phyloP scores from a whole-genome alignment of 2,329 filamentous ascomycete genomes.

The Bipolaris victoriae region DNA sequence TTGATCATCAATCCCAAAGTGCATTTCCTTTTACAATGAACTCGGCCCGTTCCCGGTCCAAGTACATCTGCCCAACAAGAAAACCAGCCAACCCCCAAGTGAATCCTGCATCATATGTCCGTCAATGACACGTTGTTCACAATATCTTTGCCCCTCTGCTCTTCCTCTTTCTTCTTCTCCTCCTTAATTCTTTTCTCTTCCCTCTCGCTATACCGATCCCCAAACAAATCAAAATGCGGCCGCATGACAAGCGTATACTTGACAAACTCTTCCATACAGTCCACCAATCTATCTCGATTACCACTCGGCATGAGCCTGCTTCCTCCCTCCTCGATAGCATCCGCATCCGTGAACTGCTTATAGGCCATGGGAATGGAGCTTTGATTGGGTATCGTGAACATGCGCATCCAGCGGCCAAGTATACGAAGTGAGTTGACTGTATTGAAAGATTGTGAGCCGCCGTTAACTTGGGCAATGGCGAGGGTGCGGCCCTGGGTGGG shows the following conservation, averaged over 20 bases:
- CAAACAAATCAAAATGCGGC: slow-evolving; percentile 65
- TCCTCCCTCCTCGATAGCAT: slow-evolving; percentile 53
- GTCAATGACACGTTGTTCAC: not conserved
- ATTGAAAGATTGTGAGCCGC: slow-evolving; percentile 71
- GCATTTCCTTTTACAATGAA: too few species aligned
- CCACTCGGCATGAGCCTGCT: slow-evolving; percentile 60
- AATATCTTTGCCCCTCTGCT: not conserved
- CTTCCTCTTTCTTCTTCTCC: slow-evolving; percentile 12
- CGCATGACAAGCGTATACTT: slow-evolving; percentile 72
- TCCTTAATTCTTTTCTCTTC: slow-evolving; percentile 48
- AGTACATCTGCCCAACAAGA: not conserved
- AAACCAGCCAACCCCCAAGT: too few species aligned
- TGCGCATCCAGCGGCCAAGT: slow-evolving; percentile 72
- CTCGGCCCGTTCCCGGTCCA: too few species aligned
- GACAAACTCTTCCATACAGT: slow-evolving; percentile 74
- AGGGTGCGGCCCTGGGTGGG: slow-evolving; percentile 71
- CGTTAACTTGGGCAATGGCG: slow-evolving; percentile 66
- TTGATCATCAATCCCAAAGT: too few species aligned
- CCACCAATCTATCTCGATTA: slow-evolving; percentile 66
- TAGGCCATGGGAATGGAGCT: slow-evolving; percentile 68
- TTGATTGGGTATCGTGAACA: slow-evolving; percentile 72
- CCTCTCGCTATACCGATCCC: slow-evolving; percentile 68
- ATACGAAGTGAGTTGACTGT: slow-evolving; percentile 69
- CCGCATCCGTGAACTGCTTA: slow-evolving; percentile 62
- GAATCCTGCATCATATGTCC: not conserved